phyloP scores from a whole-genome alignment of 805 yeast genomes.

The Saccharomyces mikatae region DNA sequence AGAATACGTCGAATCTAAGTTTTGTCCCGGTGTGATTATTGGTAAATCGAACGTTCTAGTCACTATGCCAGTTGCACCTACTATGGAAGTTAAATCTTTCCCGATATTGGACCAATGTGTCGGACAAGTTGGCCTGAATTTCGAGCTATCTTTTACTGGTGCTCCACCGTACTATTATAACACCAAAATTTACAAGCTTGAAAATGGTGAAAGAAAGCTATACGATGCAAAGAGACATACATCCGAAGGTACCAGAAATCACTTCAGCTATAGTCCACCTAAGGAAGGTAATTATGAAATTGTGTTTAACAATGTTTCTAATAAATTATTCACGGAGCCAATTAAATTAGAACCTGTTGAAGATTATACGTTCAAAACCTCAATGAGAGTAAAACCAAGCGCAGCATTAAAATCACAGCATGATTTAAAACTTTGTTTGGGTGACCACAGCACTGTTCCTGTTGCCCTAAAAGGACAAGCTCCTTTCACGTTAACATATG shows the following conservation, averaged over 20 bases:
- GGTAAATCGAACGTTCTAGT: constrained; percentile 50
- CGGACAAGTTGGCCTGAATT: constrained; percentile 81
- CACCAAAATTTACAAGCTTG: constrained; percentile 50
- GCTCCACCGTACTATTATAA: constrained; percentile 72
- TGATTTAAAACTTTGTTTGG: constrained; percentile 37
- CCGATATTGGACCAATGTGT: constrained; percentile 79
- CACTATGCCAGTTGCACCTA: constrained; percentile 51
- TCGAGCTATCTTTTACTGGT: constrained; percentile 63
- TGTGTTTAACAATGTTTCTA: constrained; percentile 56
- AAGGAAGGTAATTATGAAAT: constrained; percentile 76
- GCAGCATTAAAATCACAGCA: constrained; percentile 33
- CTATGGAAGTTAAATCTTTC: constrained; percentile 33
- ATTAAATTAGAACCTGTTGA: constrained; percentile 29
- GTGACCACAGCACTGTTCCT: constrained; percentile 40
- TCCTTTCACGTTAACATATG: constrained; percentile 68
- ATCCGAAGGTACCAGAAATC: constrained; percentile 40
- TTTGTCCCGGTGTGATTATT: constrained; percentile 57
- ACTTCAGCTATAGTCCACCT: constrained; percentile 66
- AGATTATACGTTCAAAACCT: constrained; percentile 53
- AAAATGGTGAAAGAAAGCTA: constrained; percentile 31
- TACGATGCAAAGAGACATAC: constrained; percentile 32
- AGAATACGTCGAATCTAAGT: constrained; percentile 44
- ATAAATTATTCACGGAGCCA: constrained; percentile 48
- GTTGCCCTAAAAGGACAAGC: constrained; percentile 67
- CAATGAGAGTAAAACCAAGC: constrained; percentile 63